Evolutionary conservation across 176 grass and related monocot genomes (phyloP), one percentile per base, ranked within the genome.

Genomic region (Bromus sterilis): DNA sequence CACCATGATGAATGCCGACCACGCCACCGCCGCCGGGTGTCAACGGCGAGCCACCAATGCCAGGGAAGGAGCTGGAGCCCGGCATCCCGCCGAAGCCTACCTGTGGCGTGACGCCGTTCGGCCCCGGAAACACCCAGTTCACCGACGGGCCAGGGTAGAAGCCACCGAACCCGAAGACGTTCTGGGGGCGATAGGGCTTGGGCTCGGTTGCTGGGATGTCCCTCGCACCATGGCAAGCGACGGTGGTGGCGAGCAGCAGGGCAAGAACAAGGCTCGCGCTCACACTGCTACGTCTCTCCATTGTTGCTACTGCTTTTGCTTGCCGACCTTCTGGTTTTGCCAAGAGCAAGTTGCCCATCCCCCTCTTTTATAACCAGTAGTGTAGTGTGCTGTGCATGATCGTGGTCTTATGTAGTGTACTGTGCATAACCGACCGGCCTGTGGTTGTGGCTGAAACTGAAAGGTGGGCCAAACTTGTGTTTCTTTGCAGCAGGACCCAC

Each of bases 121-220:
- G 77, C 15, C 82, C 87, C 7, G 82, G 87, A 56, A 89, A 89
- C 6, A 85, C 82, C 82, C 87, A 80, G 78, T 14, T 81, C 63
- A 89, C 37, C 23, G 61, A 25, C 2, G 78, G 87, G 21, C 82
- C 87, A 3, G 78, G 87, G 78, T 85, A 89, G 78, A 89, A 85
- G 21, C 87, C 87, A 66, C 82, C 87, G 11, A 73, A 89, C 55
- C 87, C 87, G 28, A 85, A 85, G 41, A 85, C 87, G 37, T 90
- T 86, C 75, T 86, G 75, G 9, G 88, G 88, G 31, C 59, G 66
- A 66, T 86, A 82, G 3, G 88, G 49, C 75, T 75, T 74, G 29
- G 88, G 56, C 72, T 82, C 83, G 2, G 28, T 36, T 30, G 73
- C 66, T 9, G 65, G 88, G 65, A 86, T 26, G 75, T 11, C 80